phyloP scores from a whole-genome alignment of 371 early-diverging fungal genomes.

The Coemansia sp. region DNA sequence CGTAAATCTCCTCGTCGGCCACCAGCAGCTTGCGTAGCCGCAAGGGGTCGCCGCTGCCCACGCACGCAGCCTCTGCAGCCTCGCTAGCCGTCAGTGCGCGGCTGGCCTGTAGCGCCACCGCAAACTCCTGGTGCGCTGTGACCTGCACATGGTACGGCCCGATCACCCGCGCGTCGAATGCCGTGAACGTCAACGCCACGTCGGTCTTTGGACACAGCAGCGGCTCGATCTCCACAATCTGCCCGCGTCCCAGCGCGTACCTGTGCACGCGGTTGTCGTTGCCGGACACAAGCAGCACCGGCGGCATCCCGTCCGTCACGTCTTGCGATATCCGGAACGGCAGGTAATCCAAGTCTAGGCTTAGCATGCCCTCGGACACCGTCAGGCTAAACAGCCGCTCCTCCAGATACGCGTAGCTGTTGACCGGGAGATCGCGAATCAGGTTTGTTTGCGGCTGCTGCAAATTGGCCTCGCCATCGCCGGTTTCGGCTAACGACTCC shows the following conservation, averaged over 20 bases:
- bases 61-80: background rate
- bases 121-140: slow-evolving; percentile 48
- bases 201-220: slow-evolving; percentile 41
- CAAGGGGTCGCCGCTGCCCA: background rate
- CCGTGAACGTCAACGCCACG: slow-evolving; percentile 32
- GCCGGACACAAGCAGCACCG: slow-evolving; percentile 40
- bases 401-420: slow-evolving; percentile 43
- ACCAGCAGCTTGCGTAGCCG: slow-evolving; percentile 17
- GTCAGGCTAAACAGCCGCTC: slow-evolving; percentile 41
- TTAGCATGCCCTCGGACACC: slow-evolving; percentile 11
- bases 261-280: slow-evolving; percentile 46
- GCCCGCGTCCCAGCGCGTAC: slow-evolving; percentile 41
- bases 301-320: slow-evolving; percentile 32
- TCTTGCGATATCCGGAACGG: slow-evolving; percentile 50
- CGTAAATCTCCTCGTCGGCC: slow-evolving; percentile 46
- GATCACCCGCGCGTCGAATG: slow-evolving; percentile 39
- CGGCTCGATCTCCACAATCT: slow-evolving; percentile 41
- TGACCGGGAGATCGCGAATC: slow-evolving; percentile 16
- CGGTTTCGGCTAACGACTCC: background rate
- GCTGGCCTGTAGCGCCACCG: slow-evolving; percentile 44
- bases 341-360: slow-evolving; percentile 37
- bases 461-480: background rate
- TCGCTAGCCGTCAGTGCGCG: slow-evolving; percentile 10
- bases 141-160: slow-evolving; percentile 44
- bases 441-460: background rate